phyloP scores from a whole-genome alignment of 805 yeast genomes.

The Suhomyces pyralidae region DNA sequence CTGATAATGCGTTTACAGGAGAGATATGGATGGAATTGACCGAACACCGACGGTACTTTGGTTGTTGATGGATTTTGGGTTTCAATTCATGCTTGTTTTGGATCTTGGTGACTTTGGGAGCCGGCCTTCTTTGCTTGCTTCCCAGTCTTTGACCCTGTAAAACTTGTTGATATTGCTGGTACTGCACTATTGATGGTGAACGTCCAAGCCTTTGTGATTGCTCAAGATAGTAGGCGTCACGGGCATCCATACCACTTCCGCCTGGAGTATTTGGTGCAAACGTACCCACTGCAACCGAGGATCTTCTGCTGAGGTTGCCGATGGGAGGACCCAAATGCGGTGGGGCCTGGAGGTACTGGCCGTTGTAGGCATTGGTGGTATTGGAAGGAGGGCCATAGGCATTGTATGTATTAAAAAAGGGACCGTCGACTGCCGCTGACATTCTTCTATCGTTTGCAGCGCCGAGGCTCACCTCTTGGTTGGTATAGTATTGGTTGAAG shows the following conservation, averaged over 20 bases:
- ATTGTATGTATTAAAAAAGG: slow-evolving; percentile 20
- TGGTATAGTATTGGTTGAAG: slow-evolving; percentile 40
- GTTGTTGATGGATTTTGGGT: slow-evolving; percentile 61
- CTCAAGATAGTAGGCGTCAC: slow-evolving; percentile 10
- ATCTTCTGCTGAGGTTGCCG: slow-evolving; percentile 14
- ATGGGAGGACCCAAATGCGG: slow-evolving; percentile 10
- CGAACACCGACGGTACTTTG: slow-evolving; percentile 70
- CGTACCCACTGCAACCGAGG: slow-evolving; percentile 17
- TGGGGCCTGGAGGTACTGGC: slow-evolving; percentile 10
- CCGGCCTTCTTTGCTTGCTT: slow-evolving; percentile 18
- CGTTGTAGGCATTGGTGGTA: slow-evolving; percentile 3
- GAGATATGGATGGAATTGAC: slow-evolving; percentile 62
- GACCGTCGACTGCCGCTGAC: slow-evolving; percentile 36
- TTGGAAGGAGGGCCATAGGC: slow-evolving; percentile 3
- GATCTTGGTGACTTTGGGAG: slow-evolving; percentile 50
- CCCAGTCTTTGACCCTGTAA: slow-evolving; percentile 16
- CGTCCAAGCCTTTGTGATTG: slow-evolving; percentile 17
- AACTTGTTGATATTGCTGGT: slow-evolving; percentile 31
- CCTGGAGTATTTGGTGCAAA: slow-evolving; percentile 5
- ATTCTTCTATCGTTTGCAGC: slow-evolving; percentile 30
- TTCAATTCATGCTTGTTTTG: slow-evolving; percentile 47
- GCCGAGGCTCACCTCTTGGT: slow-evolving; percentile 33
- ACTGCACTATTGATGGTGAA: slow-evolving; percentile 33
- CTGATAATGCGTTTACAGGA: slow-evolving; percentile 78
- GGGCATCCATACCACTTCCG: slow-evolving; percentile 6